A percentile compares a stretch with the other conserved stretches of the same genome.
Conservation (phyloP, 2,329 filamentous ascomycete species). For the Botrytis hyacinthi region DNA sequence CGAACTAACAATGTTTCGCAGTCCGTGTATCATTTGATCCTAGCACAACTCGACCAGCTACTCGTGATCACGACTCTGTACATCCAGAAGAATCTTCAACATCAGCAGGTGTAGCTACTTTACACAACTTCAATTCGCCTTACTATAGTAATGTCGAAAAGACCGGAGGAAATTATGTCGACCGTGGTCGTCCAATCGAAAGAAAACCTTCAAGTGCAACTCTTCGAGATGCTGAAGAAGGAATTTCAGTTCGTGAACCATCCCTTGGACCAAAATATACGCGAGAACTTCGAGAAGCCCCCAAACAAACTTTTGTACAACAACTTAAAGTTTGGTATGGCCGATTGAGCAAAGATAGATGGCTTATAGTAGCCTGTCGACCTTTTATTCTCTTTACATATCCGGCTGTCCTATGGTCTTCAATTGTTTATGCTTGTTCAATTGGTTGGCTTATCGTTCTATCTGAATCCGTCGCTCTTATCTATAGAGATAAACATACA, state of each 20-base stretch:
- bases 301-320: conserved; percentile 68
- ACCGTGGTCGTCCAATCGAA: conserved; percentile 1
- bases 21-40: conserved; percentile 16
- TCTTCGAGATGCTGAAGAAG: not conserved
- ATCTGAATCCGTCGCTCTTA: conserved; percentile 78
- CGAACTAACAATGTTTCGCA: not conserved
- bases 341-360: conserved; percentile 72
- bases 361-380: conserved; percentile 72
- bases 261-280: conserved; percentile 55
- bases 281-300: conserved; percentile 62
- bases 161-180: conserved; percentile 25
- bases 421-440: conserved; percentile 80
- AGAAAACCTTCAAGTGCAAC: not conserved
- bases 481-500: conserved; percentile 65
- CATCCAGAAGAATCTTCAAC: conserved; percentile 21
- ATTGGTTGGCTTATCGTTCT: conserved; percentile 95
- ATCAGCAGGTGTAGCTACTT: conserved; percentile 33
- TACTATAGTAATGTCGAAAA: conserved; percentile 36
- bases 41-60: not conserved
- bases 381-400: conserved; percentile 87
- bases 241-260: not conserved
- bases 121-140: conserved; percentile 42
- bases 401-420: conserved; percentile 85
- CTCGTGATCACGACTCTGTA: not conserved
- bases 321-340: conserved; percentile 77